phyloP scores from a whole-genome alignment of 768 basidiomycete species.

The Lactarius sp. region DNA sequence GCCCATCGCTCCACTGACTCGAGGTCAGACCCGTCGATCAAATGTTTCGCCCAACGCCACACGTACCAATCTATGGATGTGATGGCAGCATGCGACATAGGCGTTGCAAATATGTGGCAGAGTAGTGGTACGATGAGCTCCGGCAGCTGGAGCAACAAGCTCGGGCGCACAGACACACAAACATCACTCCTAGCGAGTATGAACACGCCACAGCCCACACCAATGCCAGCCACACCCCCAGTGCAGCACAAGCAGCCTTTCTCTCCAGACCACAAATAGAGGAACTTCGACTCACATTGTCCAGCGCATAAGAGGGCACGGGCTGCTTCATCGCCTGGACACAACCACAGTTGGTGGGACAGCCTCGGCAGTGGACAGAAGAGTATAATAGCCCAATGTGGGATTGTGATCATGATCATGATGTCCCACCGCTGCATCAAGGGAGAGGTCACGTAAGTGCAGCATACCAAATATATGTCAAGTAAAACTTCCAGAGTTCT shows the following conservation, averaged over 20 bases:
- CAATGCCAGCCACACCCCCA: slow-evolving; percentile 35
- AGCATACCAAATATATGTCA: too few relatives aligned
- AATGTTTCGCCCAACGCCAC: too few relatives aligned
- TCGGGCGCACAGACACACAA: slow-evolving; percentile 25
- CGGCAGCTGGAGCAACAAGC: slow-evolving; percentile 17
- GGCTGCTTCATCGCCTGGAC: too few relatives aligned
- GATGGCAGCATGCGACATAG: slow-evolving; percentile 85
- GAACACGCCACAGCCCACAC: too few relatives aligned
- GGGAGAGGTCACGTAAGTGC: slow-evolving; percentile 38
- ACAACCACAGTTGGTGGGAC: too few relatives aligned
- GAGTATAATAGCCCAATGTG: slow-evolving; percentile 40
- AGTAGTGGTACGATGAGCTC: slow-evolving; percentile 25
- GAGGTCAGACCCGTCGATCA: too few relatives aligned
- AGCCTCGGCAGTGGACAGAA: too few relatives aligned
- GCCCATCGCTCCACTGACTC: too few relatives aligned
- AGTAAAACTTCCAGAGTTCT: too few relatives aligned
- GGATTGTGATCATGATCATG: slow-evolving; percentile 45
- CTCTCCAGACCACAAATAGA: slow-evolving; percentile 37
- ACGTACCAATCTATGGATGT: too few relatives aligned
- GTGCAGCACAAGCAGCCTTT: slow-evolving; percentile 31
- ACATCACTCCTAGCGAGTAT: slow-evolving; percentile 20
- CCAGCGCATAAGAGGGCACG: too few relatives aligned
- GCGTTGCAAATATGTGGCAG: slow-evolving; percentile 53
- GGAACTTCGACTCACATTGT: too few relatives aligned
- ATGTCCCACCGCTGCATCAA: slow-evolving; percentile 36